Conservation (phyloP, 345 rosid genomes). For the Hevea brasiliensis region DNA sequence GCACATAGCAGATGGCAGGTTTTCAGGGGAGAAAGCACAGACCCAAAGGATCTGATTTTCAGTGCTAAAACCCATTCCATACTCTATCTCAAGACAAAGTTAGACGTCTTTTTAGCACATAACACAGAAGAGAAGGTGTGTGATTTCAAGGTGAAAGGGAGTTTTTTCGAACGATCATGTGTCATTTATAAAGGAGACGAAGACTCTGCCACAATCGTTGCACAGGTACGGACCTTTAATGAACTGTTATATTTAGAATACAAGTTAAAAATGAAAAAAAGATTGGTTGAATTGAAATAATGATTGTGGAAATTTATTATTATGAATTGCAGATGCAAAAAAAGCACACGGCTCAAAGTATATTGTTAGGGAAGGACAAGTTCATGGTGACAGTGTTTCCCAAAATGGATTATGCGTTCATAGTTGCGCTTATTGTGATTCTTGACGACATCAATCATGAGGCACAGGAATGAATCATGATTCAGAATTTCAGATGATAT, state of each 20-base stretch:
- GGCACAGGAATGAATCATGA: too few relatives aligned
- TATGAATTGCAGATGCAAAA: constrained; percentile 41
- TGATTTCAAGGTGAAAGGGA: constrained; percentile 50
- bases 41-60: constrained; percentile 46
- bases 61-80: constrained; percentile 46
- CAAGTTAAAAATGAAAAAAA: too few relatives aligned
- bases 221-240: constrained; percentile 42
- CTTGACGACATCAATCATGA: constrained; percentile 41
- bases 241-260: too few relatives aligned
- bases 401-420: constrained; percentile 32
- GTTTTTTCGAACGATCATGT: constrained; percentile 45
- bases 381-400: constrained; percentile 45
- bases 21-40: constrained; percentile 57
- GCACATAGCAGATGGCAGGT: constrained; percentile 52
- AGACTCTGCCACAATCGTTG: constrained; percentile 43
- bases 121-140: constrained; percentile 41
- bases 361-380: constrained; percentile 40
- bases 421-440: constrained; percentile 44
- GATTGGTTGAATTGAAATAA: neutral
- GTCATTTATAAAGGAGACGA: constrained; percentile 54
- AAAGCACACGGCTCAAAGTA: constrained; percentile 36
- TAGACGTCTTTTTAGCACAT: constrained; percentile 52
- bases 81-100: constrained; percentile 37
- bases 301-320: too few relatives aligned
- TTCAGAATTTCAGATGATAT: too few relatives aligned